Percentiles rank a stretch among this genome's conserved stretches.
These are phyloP conservation scores for Orbilia blumenaviensis DNA, from an alignment of 2,329 filamentous ascomycete genomes.

Conservation along the genomic window DNA sequence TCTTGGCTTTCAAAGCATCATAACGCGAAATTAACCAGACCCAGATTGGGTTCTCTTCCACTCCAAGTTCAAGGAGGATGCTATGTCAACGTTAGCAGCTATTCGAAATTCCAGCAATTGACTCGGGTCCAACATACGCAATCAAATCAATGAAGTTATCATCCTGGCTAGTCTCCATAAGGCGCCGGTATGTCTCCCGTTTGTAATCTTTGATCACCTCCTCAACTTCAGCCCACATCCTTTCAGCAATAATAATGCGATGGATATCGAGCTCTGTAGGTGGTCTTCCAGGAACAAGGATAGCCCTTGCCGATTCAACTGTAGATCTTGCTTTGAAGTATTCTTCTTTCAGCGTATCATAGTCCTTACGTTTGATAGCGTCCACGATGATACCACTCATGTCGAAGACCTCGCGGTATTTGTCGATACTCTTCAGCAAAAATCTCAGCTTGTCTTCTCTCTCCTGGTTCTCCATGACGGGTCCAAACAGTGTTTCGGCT, in stretches of 20 bases:
- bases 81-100: conserved; percentile 22
- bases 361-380: conserved; percentile 88
- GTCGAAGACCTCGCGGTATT: conserved; percentile 82
- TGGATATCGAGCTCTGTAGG: conserved; percentile 83
- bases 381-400: conserved; percentile 79
- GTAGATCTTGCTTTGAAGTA: conserved; percentile 84
- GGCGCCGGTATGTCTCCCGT: conserved; percentile 83
- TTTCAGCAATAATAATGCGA: conserved; percentile 83
- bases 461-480: conserved; percentile 87
- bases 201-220: conserved; percentile 88
- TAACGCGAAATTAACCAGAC: conserved; percentile 91
- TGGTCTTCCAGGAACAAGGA: conserved; percentile 69
- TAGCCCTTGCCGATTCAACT: conserved; percentile 76
- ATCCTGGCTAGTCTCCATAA: conserved; percentile 69
- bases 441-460: conserved; percentile 87
- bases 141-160: conserved; percentile 93
- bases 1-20: conserved; percentile 86
- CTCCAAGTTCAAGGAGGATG: conserved; percentile 88
- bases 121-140: conserved; percentile 60
- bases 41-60: conserved; percentile 96
- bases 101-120: background rate
- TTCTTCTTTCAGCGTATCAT: conserved; percentile 85
- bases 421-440: conserved; percentile 78
- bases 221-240: conserved; percentile 95
- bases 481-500: conserved; percentile 97